Percentiles rank a stretch among this genome's conserved stretches.
These are phyloP conservation scores for Aphanomyces cochlioides DNA, from an alignment of 352 stramenopile species.

Conservation along the genomic window DNA sequence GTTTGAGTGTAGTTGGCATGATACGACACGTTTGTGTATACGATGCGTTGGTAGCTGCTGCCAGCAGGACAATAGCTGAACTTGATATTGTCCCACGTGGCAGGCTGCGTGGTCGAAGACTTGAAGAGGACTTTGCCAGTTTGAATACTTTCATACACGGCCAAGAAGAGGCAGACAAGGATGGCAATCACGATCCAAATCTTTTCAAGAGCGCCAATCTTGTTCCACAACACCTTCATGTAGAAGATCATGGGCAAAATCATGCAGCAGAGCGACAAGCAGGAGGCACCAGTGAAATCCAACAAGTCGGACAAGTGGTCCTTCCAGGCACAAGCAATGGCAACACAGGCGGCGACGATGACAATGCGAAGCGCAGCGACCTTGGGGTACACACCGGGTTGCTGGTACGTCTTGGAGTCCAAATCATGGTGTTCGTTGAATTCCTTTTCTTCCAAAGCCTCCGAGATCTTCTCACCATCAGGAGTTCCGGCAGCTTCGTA, in stretches of 20 bases:
- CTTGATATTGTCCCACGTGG: not conserved
- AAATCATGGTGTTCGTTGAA: not conserved
- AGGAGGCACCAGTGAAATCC: slow-evolving; percentile 35
- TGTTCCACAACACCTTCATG: slow-evolving; percentile 35
- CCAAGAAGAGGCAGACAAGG: slow-evolving; percentile 29
- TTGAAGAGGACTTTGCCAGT: slow-evolving; percentile 29
- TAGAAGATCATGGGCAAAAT: slow-evolving; percentile 38
- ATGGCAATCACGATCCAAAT: slow-evolving; percentile 21
- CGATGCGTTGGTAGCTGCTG: not conserved
- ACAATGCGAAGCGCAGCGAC: slow-evolving; percentile 9
- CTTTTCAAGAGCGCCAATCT: slow-evolving; percentile 30
- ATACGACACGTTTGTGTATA: not conserved
- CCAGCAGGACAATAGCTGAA: not conserved
- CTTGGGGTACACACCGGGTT: slow-evolving; percentile 19
- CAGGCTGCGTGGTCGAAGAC: not conserved
- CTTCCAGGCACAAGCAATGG: slow-evolving; percentile 51
- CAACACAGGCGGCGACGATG: slow-evolving; percentile 42
- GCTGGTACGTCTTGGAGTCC: not conserved
- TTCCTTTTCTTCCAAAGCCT: not conserved
- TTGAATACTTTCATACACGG: slow-evolving; percentile 28
- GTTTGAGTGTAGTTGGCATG: not conserved
- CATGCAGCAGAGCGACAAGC: slow-evolving; percentile 35
- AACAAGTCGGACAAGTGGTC: slow-evolving; percentile 30
- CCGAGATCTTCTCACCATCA: not conserved
- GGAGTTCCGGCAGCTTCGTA: not conserved